Conservation (phyloP, 345 rosid species). For the Populus tremula region DNA sequence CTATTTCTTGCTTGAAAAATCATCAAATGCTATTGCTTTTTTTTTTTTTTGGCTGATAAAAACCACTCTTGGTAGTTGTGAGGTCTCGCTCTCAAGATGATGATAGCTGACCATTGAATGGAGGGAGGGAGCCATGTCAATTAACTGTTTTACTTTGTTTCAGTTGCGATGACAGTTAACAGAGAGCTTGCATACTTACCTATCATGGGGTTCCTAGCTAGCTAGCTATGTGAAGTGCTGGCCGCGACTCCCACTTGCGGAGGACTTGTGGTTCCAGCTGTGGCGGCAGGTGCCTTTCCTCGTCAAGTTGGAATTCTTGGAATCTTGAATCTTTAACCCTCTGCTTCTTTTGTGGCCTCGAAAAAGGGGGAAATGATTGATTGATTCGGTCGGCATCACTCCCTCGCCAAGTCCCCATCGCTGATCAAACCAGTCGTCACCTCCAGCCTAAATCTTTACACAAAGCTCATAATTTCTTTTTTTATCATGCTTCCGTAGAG, state of each 20-base stretch:
- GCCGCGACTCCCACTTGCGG: slow-evolving; percentile 9
- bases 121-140: not conserved
- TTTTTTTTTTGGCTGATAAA: no score
- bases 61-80: not conserved
- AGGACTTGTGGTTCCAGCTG: slow-evolving; percentile 5
- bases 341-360: no score
- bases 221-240: not conserved
- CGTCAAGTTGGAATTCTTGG: slow-evolving; percentile 1
- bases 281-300: not conserved
- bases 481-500: not conserved
- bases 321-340: not conserved
- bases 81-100: slow-evolving; percentile 9
- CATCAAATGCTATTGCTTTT: no score
- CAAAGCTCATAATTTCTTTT: not conserved
- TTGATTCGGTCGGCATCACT: slow-evolving; percentile 9
- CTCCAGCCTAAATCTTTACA: not conserved
- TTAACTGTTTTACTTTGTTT: slow-evolving; percentile 8
- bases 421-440: not conserved
- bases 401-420: not conserved
- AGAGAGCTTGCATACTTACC: slow-evolving; percentile 1
- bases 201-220: not conserved
- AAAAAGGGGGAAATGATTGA: not conserved
- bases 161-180: slow-evolving; percentile 12
- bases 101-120: not conserved
- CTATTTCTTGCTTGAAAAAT: no score